These are phyloP conservation scores for Westerdykella ornata DNA, from an alignment of 2,329 filamentous ascomycete genomes.

Conservation along the genomic window DNA sequence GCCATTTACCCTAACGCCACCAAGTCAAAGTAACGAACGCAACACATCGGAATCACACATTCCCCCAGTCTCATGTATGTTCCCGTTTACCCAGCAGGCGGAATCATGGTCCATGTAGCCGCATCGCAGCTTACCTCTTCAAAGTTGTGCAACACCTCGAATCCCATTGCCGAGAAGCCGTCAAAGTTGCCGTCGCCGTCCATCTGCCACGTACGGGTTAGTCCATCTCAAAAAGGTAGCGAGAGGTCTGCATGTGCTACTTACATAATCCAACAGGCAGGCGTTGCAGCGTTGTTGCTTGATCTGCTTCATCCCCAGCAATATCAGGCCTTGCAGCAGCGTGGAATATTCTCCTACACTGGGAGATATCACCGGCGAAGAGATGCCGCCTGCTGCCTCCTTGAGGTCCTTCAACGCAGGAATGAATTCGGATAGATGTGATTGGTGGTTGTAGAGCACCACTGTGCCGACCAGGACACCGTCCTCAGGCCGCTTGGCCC, in stretches of 20 bases:
- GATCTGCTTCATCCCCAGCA: slow-evolving; percentile 76
- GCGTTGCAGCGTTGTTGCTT: slow-evolving; percentile 68
- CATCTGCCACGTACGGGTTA: slow-evolving; percentile 48
- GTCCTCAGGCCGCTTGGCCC: slow-evolving; percentile 65
- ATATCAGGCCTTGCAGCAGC: slow-evolving; percentile 68
- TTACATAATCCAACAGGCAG: slow-evolving; percentile 73
- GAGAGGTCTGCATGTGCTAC: slow-evolving; percentile 27
- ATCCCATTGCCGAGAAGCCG: slow-evolving; percentile 70
- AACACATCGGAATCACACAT: neutral
- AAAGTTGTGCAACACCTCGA: slow-evolving; percentile 69
- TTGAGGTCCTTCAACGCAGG: slow-evolving; percentile 58
- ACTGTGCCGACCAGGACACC: slow-evolving; percentile 69
- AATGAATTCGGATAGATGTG: slow-evolving; percentile 61
- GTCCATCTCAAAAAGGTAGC: slow-evolving; percentile 4
- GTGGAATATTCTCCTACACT: slow-evolving; percentile 61
- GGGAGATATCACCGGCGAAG: slow-evolving; percentile 69
- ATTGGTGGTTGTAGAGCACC: slow-evolving; percentile 67
- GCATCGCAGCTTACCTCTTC: slow-evolving; percentile 71
- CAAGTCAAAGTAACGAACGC: neutral
- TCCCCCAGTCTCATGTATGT: neutral
- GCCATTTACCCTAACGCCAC: too few relatives aligned
- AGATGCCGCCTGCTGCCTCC: slow-evolving; percentile 64
- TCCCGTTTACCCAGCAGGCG: slow-evolving; percentile 31
- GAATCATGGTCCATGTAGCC: slow-evolving; percentile 54
- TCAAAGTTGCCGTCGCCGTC: slow-evolving; percentile 67